Evolutionary conservation across 1,284 basidiomycete species (phyloP).

Genomic region (Amylostereum areolatum): DNA sequence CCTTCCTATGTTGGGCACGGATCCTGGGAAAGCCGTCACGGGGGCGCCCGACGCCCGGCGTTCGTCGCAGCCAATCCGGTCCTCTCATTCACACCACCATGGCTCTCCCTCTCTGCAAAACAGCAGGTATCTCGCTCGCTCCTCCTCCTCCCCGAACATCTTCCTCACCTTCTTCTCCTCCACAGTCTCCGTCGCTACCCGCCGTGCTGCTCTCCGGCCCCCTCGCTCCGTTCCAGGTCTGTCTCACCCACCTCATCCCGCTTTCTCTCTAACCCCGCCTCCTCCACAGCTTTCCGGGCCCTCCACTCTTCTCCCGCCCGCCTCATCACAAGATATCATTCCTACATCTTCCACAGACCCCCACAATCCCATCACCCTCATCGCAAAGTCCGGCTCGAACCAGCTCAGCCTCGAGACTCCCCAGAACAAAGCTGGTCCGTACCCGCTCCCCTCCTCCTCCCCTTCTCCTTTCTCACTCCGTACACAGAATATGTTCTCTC

Average conservation of each 20-base stretch:
- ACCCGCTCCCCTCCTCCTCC: neutral
- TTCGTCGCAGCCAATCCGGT: neutral
- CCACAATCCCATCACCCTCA: slow-evolving; percentile 49
- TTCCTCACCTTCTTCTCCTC: slow-evolving; percentile 5
- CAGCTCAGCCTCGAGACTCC: slow-evolving; percentile 86
- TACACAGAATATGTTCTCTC: slow-evolving; percentile 88
- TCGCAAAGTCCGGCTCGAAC: slow-evolving; percentile 76
- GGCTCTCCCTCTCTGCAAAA: slow-evolving; percentile 43
- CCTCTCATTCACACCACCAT: slow-evolving; percentile 28
- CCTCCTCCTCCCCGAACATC: neutral
- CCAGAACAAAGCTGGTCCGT: slow-evolving; percentile 82
- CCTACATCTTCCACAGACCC: slow-evolving; percentile 40
- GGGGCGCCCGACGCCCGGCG: neutral
- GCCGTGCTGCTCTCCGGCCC: slow-evolving; percentile 41
- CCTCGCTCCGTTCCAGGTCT: slow-evolving; percentile 39
- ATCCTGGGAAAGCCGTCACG: neutral
- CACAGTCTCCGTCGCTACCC: slow-evolving; percentile 36
- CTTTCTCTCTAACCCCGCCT: neutral
- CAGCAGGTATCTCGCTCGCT: slow-evolving; percentile 32
- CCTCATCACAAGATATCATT: slow-evolving; percentile 29
- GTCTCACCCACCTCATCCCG: slow-evolving; percentile 13
- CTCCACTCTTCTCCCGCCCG: slow-evolving; percentile 46
- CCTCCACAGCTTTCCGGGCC: slow-evolving; percentile 40
- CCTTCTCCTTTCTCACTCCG: neutral
- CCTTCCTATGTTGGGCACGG: no score